These are phyloP conservation scores for Debaryomyces robertsiae DNA, from an alignment of 1,139 yeast species.

Conservation along the genomic window DNA sequence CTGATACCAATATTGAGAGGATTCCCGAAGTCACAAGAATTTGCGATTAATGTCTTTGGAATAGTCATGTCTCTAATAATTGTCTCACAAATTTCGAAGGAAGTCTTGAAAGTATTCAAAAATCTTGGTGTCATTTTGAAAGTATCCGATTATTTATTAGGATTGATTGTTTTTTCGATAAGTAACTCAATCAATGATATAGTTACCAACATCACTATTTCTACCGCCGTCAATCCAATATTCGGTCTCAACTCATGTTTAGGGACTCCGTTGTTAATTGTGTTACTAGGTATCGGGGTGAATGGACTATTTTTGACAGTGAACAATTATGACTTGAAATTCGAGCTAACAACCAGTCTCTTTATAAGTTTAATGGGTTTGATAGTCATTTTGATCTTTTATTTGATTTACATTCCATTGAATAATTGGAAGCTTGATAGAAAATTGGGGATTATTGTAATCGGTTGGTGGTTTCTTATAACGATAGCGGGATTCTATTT, in stretches of 20 bases:
- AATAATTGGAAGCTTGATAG: slow-evolving; percentile 41
- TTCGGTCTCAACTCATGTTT: slow-evolving; percentile 45
- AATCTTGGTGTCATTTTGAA: slow-evolving; percentile 41
- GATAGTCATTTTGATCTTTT: slow-evolving; percentile 26
- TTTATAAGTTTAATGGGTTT: slow-evolving; percentile 31
- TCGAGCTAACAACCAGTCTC: slow-evolving; percentile 29
- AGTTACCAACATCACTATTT: slow-evolving; percentile 42
- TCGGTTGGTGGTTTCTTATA: slow-evolving; percentile 26
- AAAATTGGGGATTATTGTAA: slow-evolving; percentile 28
- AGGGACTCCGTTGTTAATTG: slow-evolving; percentile 44
- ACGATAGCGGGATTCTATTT: slow-evolving; percentile 22
- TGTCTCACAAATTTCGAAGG: slow-evolving; percentile 31
- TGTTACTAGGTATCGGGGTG: slow-evolving; percentile 43
- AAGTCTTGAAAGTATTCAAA: slow-evolving; percentile 34
- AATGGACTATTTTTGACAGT: slow-evolving; percentile 30
- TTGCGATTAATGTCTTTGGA: slow-evolving; percentile 25
- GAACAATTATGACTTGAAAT: slow-evolving; percentile 23
- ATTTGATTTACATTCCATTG: slow-evolving; percentile 33
- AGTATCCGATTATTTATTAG: slow-evolving; percentile 44
- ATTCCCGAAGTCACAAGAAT: neutral
- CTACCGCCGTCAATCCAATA: slow-evolving; percentile 36
- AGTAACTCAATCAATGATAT: slow-evolving; percentile 45
- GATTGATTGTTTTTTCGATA: slow-evolving; percentile 41
- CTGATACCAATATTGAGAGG: neutral
- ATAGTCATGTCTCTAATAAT: slow-evolving; percentile 30